Conservation (phyloP, 2,329 filamentous ascomycete species). For the Aureobasidium vineae region DNA sequence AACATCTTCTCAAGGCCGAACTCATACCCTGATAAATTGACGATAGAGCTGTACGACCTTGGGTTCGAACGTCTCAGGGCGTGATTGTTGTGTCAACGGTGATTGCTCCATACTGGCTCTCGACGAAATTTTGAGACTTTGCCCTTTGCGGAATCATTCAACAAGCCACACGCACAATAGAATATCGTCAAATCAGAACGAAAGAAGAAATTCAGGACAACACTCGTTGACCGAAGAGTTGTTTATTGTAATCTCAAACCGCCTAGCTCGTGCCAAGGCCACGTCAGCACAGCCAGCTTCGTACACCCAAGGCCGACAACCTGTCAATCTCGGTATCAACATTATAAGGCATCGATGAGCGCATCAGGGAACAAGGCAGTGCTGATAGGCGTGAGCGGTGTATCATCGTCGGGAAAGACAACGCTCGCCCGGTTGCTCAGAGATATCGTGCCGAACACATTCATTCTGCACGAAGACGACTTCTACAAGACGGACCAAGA, state of each 20-base stretch:
- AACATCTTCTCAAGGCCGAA: not conserved
- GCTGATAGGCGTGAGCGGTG: slow-evolving; percentile 80
- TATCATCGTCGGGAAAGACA: slow-evolving; percentile 92
- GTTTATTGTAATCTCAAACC: slow-evolving; percentile 26
- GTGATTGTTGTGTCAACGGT: slow-evolving; percentile 86
- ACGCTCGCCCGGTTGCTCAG: slow-evolving; percentile 83
- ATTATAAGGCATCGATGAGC: slow-evolving; percentile 24
- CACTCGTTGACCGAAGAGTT: not conserved
- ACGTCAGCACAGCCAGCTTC: slow-evolving; percentile 20
- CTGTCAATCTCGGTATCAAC: slow-evolving; percentile 5
- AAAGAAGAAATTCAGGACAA: not conserved
- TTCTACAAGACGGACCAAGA: slow-evolving; percentile 82
- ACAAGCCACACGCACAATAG: not conserved
- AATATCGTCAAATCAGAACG: not conserved
- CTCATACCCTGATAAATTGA: slow-evolving; percentile 64
- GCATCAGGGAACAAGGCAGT: slow-evolving; percentile 44
- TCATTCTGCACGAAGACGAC: slow-evolving; percentile 93
- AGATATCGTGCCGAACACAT: slow-evolving; percentile 69
- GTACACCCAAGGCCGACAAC: slow-evolving; percentile 14
- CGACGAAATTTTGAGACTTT: not conserved
- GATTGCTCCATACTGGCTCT: slow-evolving; percentile 70
- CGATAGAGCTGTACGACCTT: slow-evolving; percentile 93
- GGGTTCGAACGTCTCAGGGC: slow-evolving; percentile 86
- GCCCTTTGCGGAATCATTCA: not conserved
- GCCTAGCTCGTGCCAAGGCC: slow-evolving; percentile 23